Percentiles rank a stretch among this genome's conserved stretches.
Evolutionary conservation across 2,329 filamentous ascomycete species (phyloP).

Genomic region (Acrodontium crateriforme): DNA sequence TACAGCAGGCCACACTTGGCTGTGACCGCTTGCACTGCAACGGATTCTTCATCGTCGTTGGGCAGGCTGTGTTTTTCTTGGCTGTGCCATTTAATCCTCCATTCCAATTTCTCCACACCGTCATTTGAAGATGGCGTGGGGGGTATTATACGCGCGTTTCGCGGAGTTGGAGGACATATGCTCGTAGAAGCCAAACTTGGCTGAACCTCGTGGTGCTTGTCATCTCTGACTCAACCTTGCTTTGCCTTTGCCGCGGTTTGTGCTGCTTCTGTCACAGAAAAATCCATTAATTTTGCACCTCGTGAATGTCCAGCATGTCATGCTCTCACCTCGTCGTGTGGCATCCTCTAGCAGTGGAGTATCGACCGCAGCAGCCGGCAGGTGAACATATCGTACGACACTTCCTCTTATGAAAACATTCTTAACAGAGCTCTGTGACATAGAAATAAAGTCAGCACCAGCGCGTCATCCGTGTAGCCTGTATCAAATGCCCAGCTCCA

Average conservation of each 20-base stretch:
- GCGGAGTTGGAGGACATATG: too few species aligned
- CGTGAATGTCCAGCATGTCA: not conserved
- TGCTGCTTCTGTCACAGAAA: conserved; percentile 14
- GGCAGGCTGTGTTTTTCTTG: too few species aligned
- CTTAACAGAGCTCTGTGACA: conserved; percentile 60
- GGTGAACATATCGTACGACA: conserved; percentile 82
- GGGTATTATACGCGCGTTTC: too few species aligned
- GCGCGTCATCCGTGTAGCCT: too few species aligned
- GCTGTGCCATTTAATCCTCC: not conserved
- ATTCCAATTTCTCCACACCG: not conserved
- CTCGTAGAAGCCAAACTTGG: too few species aligned
- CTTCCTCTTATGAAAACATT: conserved; percentile 93
- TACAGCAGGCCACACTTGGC: too few species aligned
- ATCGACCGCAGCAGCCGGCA: conserved; percentile 71
- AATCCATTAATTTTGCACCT: not conserved
- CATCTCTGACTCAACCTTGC: conserved; percentile 9
- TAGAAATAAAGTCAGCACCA: too few species aligned
- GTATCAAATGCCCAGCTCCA: too few species aligned
- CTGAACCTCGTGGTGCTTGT: not conserved
- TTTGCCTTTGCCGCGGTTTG: conserved; percentile 22
- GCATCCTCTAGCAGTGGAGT: conserved; percentile 81
- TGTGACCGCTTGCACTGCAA: too few species aligned
- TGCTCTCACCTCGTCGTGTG: conserved; percentile 57
- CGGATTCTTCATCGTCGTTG: too few species aligned
- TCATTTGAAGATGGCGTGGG: too few species aligned